Evolutionary conservation across 2,329 filamentous ascomycete genomes (phyloP).

Genomic region (Berkeleyomyces rouxiae): DNA sequence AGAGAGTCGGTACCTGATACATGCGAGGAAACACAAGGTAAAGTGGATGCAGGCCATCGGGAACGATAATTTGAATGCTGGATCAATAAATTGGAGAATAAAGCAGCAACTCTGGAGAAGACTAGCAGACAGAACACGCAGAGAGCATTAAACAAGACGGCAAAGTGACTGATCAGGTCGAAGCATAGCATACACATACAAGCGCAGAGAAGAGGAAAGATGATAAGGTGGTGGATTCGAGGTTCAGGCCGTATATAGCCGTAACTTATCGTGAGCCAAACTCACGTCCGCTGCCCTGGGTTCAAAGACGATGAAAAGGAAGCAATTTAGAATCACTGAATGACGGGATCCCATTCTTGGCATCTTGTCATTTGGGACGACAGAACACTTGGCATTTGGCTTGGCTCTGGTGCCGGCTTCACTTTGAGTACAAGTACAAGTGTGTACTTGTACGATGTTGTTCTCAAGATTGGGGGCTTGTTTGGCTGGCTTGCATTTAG

Average conservation of each 20-base stretch:
- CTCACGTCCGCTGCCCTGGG: background rate
- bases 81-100: no score
- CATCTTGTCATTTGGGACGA: background rate
- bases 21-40: background rate
- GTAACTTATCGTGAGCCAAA: background rate
- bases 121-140: no score
- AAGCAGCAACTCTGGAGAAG: no score
- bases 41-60: background rate
- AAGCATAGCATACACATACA: no score
- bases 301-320: background rate
- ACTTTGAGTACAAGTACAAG: background rate
- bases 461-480: no score
- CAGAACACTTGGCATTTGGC: background rate
- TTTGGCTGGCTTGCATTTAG: no score
- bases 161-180: no score
- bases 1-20: background rate
- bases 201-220: no score
- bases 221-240: no score
- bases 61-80: no score
- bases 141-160: no score
- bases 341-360: conserved; percentile 1
- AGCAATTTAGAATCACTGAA: background rate
- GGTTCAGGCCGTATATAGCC: no score
- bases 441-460: background rate
- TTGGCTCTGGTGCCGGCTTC: background rate